phyloP scores from a whole-genome alignment of 805 yeast species.

The Suhomyces sp. region DNA sequence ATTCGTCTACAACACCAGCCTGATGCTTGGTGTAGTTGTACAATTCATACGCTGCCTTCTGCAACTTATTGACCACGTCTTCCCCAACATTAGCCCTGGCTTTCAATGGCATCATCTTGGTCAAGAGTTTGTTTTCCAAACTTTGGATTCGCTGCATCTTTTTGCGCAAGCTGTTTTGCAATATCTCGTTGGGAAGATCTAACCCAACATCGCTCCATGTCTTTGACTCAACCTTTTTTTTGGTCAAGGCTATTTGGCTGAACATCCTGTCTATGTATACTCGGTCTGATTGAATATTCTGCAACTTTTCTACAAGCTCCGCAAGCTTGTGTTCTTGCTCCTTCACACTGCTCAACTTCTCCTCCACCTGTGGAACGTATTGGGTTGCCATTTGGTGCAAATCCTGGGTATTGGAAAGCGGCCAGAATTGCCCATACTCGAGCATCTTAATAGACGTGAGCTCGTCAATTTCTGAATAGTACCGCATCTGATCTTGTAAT shows the following conservation, averaged over 20 bases:
- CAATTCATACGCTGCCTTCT: conserved; percentile 26
- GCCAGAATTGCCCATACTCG: conserved; percentile 13
- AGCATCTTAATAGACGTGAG: neutral
- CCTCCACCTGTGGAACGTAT: neutral
- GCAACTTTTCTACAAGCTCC: conserved; percentile 12
- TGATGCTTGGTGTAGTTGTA: conserved; percentile 19
- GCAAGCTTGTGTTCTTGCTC: conserved; percentile 5
- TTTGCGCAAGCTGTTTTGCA: conserved; percentile 24
- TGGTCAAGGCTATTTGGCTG: conserved; percentile 21
- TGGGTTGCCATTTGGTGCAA: conserved; percentile 5
- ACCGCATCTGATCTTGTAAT: conserved; percentile 13
- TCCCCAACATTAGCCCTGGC: conserved; percentile 19
- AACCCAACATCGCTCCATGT: conserved; percentile 23
- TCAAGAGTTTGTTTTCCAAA: conserved; percentile 22
- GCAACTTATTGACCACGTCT: conserved; percentile 22
- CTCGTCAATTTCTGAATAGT: conserved; percentile 1
- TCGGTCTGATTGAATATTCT: conserved; percentile 15
- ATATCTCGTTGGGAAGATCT: conserved; percentile 26
- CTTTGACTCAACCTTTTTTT: conserved; percentile 11
- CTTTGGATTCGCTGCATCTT: conserved; percentile 23
- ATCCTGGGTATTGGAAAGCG: conserved; percentile 14
- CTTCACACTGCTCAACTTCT: neutral
- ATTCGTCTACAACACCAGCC: conserved; percentile 11
- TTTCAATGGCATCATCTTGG: conserved; percentile 33
- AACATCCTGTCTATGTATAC: conserved; percentile 25